Evolutionary conservation across 2,329 filamentous ascomycete genomes (phyloP).

Genomic region (Calonectria pseudoturangicola): DNA sequence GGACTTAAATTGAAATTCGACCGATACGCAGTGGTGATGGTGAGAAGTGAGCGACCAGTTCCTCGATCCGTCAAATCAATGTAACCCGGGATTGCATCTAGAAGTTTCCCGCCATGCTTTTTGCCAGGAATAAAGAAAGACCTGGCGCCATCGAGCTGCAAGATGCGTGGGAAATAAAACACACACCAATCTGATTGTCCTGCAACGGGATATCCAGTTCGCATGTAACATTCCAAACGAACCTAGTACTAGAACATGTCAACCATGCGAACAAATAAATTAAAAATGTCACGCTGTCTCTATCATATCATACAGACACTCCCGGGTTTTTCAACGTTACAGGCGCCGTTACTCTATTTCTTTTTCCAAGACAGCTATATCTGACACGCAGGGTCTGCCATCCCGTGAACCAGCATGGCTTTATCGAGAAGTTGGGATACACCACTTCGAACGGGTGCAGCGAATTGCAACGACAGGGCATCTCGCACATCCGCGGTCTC

Average conservation of each 20-base stretch:
- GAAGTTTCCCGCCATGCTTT: conserved; percentile 15
- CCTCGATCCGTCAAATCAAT: not conserved
- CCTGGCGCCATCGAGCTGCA: conserved; percentile 14
- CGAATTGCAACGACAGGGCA: not conserved
- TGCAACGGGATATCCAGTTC: conserved; percentile 19
- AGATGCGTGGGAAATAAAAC: conserved; percentile 18
- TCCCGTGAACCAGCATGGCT: conserved; percentile 7
- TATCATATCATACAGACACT: conserved; percentile 19
- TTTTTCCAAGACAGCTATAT: conserved; percentile 16
- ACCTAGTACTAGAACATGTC: conserved; percentile 27
- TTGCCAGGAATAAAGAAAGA: not conserved
- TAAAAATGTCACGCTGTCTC: conserved; percentile 6
- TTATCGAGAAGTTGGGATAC: not conserved
- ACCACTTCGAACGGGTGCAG: not conserved
- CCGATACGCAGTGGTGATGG: not conserved
- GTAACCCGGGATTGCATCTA: conserved; percentile 17
- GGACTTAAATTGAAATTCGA: conserved; percentile 17
- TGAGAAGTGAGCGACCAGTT: conserved; percentile 17
- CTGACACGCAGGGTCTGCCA: conserved; percentile 8
- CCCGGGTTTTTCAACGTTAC: not conserved
- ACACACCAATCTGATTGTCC: not conserved
- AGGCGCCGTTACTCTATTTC: conserved; percentile 13
- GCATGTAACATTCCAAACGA: conserved; percentile 14
- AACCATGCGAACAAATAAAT: conserved; percentile 25
- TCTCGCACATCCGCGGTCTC: not conserved